phyloP scores from a whole-genome alignment of 768 basidiomycete genomes.

The Naematelia aurantialba region DNA sequence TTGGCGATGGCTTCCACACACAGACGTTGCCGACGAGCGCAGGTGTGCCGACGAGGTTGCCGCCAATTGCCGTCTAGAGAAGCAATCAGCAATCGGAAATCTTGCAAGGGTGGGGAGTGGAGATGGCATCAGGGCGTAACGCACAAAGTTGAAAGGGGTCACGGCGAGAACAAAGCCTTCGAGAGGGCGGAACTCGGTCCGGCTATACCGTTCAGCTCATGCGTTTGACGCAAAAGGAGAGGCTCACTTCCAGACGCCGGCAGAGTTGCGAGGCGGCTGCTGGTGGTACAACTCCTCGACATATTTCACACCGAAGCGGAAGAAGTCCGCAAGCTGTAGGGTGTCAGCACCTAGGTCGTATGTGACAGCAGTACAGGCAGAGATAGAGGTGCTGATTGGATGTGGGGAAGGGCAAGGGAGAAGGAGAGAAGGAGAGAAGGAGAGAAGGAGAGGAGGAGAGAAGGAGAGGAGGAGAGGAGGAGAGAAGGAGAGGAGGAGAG shows the following conservation, averaged over 20 bases:
- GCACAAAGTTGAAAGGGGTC: conserved; percentile 79
- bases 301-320: conserved; percentile 93
- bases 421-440: too few relatives aligned
- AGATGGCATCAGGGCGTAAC: background rate
- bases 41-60: conserved; percentile 77
- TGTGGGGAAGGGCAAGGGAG: too few relatives aligned
- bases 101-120: background rate
- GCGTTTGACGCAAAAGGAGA: too few relatives aligned
- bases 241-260: conserved; percentile 90
- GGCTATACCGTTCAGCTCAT: conserved; percentile 56
- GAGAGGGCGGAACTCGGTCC: conserved; percentile 91
- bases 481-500: background rate
- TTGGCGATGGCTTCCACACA: conserved; percentile 96
- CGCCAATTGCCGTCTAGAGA: conserved; percentile 80
- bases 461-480: too few relatives aligned
- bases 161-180: conserved; percentile 98
- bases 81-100: background rate
- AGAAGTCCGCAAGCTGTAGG: conserved; percentile 75
- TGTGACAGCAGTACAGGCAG: too few relatives aligned
- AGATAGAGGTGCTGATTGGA: too few relatives aligned
- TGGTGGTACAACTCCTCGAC: conserved; percentile 90
- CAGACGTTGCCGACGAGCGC: conserved; percentile 92
- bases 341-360: conserved; percentile 6
- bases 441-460: too few relatives aligned
- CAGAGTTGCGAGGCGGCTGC: conserved; percentile 80